These are phyloP conservation scores for Cladorrhinum samala DNA, from an alignment of 495 filamentous ascomycete species.

Conservation along the genomic window DNA sequence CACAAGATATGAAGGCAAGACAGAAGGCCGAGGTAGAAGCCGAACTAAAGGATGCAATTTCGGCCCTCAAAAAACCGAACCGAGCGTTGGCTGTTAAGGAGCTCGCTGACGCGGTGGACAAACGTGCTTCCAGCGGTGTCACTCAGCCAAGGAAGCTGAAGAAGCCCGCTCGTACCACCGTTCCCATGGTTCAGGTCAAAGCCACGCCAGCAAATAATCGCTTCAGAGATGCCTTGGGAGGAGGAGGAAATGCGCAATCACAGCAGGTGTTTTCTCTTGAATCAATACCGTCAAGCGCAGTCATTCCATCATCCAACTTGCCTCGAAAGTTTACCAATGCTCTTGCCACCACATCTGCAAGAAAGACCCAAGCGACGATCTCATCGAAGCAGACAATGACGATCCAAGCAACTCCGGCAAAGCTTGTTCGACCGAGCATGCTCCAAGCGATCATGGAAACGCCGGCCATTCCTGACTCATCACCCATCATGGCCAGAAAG, in stretches of 20 bases:
- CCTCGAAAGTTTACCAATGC: slow-evolving; percentile 30
- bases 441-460: slow-evolving; percentile 9
- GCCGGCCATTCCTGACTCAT: slow-evolving; percentile 30
- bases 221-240: slow-evolving; percentile 39
- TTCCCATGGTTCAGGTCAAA: slow-evolving; percentile 50
- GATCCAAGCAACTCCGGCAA: slow-evolving; percentile 24
- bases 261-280: slow-evolving; percentile 5
- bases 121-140: slow-evolving; percentile 40
- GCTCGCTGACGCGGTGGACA: slow-evolving; percentile 63
- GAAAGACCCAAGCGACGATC: slow-evolving; percentile 2
- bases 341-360: slow-evolving; percentile 1
- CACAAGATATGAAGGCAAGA: slow-evolving; percentile 54
- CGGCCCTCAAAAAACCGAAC: slow-evolving; percentile 79
- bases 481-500: slow-evolving; percentile 43
- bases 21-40: slow-evolving; percentile 72
- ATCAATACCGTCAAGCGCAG: slow-evolving; percentile 24
- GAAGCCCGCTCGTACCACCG: slow-evolving; percentile 57
- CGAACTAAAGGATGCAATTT: slow-evolving; percentile 78
- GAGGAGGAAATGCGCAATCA: slow-evolving; percentile 10
- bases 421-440: slow-evolving; percentile 1
- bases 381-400: background rate
- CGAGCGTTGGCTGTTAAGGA: slow-evolving; percentile 68
- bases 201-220: slow-evolving; percentile 65
- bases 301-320: slow-evolving; percentile 32
- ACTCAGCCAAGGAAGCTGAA: slow-evolving; percentile 47